These are phyloP conservation scores for Trichophyton rubrum DNA, from an alignment of 2,329 filamentous ascomycete genomes.

Conservation along the genomic window DNA sequence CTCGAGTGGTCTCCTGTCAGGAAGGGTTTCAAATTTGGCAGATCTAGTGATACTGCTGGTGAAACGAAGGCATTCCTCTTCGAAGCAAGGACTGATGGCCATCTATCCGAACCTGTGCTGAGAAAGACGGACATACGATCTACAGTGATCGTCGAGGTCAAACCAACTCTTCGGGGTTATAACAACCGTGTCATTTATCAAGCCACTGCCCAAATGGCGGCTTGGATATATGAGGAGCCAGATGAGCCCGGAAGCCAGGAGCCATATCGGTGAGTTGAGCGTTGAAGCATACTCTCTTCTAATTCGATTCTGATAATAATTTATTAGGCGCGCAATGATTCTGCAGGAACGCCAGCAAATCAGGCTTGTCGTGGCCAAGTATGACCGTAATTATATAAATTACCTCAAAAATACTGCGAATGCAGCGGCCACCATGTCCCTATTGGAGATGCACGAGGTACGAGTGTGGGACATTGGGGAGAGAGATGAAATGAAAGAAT, in stretches of 20 bases:
- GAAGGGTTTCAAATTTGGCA: not conserved
- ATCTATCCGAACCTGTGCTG: not conserved
- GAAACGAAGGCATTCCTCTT: not conserved
- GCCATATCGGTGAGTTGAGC: not conserved
- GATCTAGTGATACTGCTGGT: not conserved
- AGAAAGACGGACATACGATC: not conserved
- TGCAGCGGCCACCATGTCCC: not conserved
- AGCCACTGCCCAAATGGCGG: slow-evolving; percentile 4
- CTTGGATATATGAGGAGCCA: slow-evolving; percentile 5
- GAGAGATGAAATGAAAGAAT: not conserved
- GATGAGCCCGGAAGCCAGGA: not conserved
- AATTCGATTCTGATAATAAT: not conserved
- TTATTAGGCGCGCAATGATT: not conserved
- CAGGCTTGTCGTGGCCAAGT: not conserved
- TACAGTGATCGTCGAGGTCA: not conserved
- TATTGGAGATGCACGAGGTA: not conserved
- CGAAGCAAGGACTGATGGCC: not conserved
- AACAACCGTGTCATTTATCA: not conserved
- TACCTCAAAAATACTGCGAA: not conserved
- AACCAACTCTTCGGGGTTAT: not conserved
- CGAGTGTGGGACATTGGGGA: not conserved
- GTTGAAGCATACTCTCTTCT: not conserved
- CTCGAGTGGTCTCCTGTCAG: not conserved
- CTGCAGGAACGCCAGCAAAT: not conserved
- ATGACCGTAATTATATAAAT: not conserved